Evolutionary conservation across 116 monocot species (phyloP).

Genomic region (Zostera marina): DNA sequence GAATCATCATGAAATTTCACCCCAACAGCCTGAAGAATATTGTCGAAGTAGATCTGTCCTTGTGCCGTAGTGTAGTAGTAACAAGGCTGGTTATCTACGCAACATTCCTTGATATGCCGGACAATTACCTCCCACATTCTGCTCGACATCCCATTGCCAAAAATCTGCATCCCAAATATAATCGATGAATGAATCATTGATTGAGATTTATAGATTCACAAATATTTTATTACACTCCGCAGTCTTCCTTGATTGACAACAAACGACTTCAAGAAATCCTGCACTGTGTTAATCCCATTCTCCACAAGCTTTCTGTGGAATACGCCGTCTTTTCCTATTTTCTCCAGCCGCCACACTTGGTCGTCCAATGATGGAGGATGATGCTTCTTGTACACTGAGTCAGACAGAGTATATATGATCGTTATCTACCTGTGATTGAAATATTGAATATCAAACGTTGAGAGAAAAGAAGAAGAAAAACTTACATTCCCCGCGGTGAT

Average conservation of each 20-base stretch:
- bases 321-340: slow-evolving; percentile 50
- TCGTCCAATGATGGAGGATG: slow-evolving; percentile 42
- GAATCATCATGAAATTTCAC: background rate
- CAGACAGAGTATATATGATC: slow-evolving; percentile 2
- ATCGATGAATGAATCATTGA: too few relatives aligned
- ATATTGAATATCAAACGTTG: background rate
- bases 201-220: too few relatives aligned
- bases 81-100: slow-evolving; percentile 1
- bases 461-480: background rate
- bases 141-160: slow-evolving; percentile 29
- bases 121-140: slow-evolving; percentile 23
- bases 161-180: slow-evolving; percentile 14
- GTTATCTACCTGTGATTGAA: too few relatives aligned
- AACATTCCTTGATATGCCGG: slow-evolving; percentile 21
- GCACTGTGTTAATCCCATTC: slow-evolving; percentile 21
- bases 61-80: slow-evolving; percentile 1
- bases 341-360: slow-evolving; percentile 58
- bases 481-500: slow-evolving; percentile 66
- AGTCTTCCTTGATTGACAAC: slow-evolving; percentile 18
- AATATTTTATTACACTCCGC: slow-evolving; percentile 17
- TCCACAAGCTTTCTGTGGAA: slow-evolving; percentile 34
- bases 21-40: slow-evolving; percentile 16
- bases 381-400: slow-evolving; percentile 59
- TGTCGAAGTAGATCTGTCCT: slow-evolving; percentile 13
- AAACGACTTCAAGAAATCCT: slow-evolving; percentile 30